Percentiles rank a stretch among this genome's conserved stretches.
These are phyloP conservation scores for Sisymbrium irio DNA, from an alignment of 345 rosid genomes.

Conservation along the genomic window DNA sequence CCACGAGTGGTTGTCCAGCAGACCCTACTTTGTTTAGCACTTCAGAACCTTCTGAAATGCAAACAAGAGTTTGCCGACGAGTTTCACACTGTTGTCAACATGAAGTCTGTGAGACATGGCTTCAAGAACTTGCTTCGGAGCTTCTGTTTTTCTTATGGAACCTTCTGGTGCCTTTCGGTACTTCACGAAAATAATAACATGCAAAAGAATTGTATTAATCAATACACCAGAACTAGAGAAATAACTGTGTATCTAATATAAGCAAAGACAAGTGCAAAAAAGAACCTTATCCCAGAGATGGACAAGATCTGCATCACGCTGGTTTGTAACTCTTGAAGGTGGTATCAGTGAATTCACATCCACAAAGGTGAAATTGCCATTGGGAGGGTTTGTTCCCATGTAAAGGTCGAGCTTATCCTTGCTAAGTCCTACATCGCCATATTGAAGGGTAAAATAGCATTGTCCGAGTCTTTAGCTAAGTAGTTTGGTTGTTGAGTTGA, in stretches of 20 bases:
- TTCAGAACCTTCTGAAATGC: constrained; percentile 60
- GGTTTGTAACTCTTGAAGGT: constrained; percentile 69
- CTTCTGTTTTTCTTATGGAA: constrained; percentile 60
- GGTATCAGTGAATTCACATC: constrained; percentile 60
- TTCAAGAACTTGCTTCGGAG: constrained; percentile 77
- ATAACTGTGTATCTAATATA: too few relatives aligned
- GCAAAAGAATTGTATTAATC: background rate
- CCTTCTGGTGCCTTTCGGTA: constrained; percentile 91
- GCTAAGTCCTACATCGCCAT: constrained; percentile 69
- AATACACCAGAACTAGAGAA: too few relatives aligned
- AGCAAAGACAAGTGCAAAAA: background rate
- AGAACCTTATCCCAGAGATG: too few relatives aligned
- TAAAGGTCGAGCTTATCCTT: constrained; percentile 53
- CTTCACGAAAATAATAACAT: too few relatives aligned
- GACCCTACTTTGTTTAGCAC: constrained; percentile 57
- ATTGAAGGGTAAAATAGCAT: too few relatives aligned
- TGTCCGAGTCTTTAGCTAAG: too few relatives aligned
- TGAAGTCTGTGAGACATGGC: constrained; percentile 89
- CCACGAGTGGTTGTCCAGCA: too few relatives aligned
- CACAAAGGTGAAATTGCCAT: constrained; percentile 73
- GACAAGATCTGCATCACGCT: constrained; percentile 93
- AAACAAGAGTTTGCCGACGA: constrained; percentile 76
- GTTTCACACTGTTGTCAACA: constrained; percentile 68
- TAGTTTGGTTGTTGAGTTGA: too few relatives aligned
- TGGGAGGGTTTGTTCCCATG: constrained; percentile 89